These are phyloP conservation scores for Linum usitatissimum DNA, from an alignment of 345 rosid genomes.

Conservation along the genomic window DNA sequence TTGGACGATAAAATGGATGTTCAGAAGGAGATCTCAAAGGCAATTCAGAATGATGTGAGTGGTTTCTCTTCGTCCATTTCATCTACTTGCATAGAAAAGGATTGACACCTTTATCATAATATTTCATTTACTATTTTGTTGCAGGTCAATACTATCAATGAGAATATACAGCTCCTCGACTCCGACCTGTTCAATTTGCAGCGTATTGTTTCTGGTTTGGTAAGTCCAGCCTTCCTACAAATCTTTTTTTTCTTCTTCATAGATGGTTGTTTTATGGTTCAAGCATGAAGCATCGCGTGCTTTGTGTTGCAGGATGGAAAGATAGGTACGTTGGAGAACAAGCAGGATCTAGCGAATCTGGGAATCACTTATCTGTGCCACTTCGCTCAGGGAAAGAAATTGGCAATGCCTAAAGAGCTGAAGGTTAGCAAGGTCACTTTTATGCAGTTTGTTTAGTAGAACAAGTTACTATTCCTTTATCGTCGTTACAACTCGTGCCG, in stretches of 20 bases:
- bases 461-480: neutral
- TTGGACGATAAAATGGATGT: conserved; percentile 71
- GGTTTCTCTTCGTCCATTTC: neutral
- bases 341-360: conserved; percentile 45
- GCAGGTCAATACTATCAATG: conserved; percentile 62
- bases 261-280: neutral
- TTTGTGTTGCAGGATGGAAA: conserved; percentile 60
- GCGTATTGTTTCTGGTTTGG: conserved; percentile 51
- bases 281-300: neutral
- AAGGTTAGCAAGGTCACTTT: conserved; percentile 15
- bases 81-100: neutral
- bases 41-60: conserved; percentile 53
- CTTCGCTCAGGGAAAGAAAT: conserved; percentile 16
- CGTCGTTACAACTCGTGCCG: neutral
- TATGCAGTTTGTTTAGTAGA: neutral
- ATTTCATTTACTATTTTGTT: neutral
- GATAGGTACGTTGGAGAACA: conserved; percentile 57
- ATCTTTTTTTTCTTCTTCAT: neutral
- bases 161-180: conserved; percentile 49
- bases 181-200: conserved; percentile 56
- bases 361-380: conserved; percentile 23
- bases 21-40: conserved; percentile 66
- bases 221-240: conserved; percentile 23
- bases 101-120: neutral
- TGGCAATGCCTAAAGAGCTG: conserved; percentile 16